Evolutionary conservation across 306 rosid species (phyloP).

Genomic region (Sophora flavescens): DNA sequence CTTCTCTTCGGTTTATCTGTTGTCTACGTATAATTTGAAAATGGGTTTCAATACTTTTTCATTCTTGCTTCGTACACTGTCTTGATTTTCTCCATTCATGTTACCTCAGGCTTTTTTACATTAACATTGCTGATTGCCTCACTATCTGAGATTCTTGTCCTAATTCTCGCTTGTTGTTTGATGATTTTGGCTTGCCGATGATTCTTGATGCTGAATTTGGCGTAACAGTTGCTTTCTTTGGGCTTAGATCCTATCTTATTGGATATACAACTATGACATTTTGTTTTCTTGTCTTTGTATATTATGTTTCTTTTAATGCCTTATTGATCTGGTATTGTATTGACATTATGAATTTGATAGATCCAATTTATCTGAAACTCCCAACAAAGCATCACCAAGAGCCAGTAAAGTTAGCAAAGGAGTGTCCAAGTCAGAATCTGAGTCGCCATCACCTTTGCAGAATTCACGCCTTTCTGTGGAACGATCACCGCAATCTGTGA

Average conservation of each 20-base stretch:
- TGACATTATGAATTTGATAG: slow-evolving; percentile 59
- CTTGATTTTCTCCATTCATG: slow-evolving; percentile 22
- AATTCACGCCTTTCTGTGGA: slow-evolving; percentile 76
- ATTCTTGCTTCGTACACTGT: neutral
- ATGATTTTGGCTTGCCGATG: slow-evolving; percentile 30
- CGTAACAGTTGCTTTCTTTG: slow-evolving; percentile 23
- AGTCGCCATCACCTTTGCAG: slow-evolving; percentile 73
- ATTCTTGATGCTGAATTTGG: slow-evolving; percentile 29
- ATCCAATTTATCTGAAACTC: slow-evolving; percentile 71
- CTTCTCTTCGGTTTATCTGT: slow-evolving; percentile 18
- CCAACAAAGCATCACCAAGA: slow-evolving; percentile 74
- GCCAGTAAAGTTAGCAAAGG: slow-evolving; percentile 67
- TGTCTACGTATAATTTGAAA: slow-evolving; percentile 24
- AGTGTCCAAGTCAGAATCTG: slow-evolving; percentile 72
- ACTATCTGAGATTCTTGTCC: slow-evolving; percentile 14
- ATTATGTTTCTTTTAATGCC: slow-evolving; percentile 29
- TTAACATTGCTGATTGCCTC: slow-evolving; percentile 35
- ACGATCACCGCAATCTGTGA: slow-evolving; percentile 80
- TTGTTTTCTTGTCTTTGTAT: slow-evolving; percentile 34
- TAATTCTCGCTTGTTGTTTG: slow-evolving; percentile 5
- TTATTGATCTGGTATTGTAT: slow-evolving; percentile 41
- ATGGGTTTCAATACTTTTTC: slow-evolving; percentile 36
- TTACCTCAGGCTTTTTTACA: neutral
- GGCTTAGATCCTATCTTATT: slow-evolving; percentile 50
- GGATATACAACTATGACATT: slow-evolving; percentile 25